Evolutionary conservation across 2,329 filamentous ascomycete genomes (phyloP), one percentile per base, ranked within the genome.

Genomic region (Monosporascus sp.): DNA sequence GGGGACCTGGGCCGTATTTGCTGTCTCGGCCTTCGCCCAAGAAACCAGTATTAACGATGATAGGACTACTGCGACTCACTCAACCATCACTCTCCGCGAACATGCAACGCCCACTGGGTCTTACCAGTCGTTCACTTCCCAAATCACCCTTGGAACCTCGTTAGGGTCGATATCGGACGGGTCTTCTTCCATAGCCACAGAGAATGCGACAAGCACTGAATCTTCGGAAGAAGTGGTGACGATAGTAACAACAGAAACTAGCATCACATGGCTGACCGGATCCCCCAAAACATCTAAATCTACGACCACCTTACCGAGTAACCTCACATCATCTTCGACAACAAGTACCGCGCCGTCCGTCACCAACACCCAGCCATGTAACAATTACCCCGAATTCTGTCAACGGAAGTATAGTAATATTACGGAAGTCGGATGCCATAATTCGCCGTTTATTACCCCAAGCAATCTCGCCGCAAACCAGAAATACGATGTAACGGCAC

Each of bases 391-490:
- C 24, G 88, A 93, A 70, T 85, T 94, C 63, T 95, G 90, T 74
- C 73, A 72, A 6, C 82, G 89, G 55, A 85, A 83, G 61, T 95
- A 91, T 71, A 84, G 86, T 76, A 92, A 94, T 69, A 86, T 94
- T 69, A 92, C 89, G 53, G 79, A 88, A 63, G 81, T 95, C 1
- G 84, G 82, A 20, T 85, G 86, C 19, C 90, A 95, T 73, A 95
- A 95, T 74, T 90, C 88, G 43, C 88, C 89, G 11, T 95, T 95
- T 66, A 79, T 86, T 41, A 76, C 81, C 8, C 68, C 77, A 17
- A 87, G 87, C 61, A 92, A 88, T 68, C 81, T 86, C 9, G 90
- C 85, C 16, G 82, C 87, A 52, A 95, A 95, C 70, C 90, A 95
- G 72, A 76, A 77, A 27, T 76, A 88, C 45, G 70, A 76, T 20